Conservation (phyloP, 2,329 filamentous ascomycete species). For the Botryotinia calthae region DNA sequence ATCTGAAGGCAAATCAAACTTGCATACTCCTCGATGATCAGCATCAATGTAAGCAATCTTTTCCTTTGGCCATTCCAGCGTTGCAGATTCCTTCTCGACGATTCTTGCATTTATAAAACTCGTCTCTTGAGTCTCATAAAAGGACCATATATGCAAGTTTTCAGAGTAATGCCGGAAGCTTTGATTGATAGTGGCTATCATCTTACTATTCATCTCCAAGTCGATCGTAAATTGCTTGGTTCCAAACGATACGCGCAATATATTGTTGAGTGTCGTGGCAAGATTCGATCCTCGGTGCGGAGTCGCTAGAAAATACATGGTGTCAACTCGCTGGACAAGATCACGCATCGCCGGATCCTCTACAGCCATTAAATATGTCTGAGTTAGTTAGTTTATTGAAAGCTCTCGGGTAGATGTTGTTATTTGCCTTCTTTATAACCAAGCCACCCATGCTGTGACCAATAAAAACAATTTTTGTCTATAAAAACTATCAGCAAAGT, state of each 20-base stretch:
- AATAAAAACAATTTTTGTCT: conserved; percentile 24
- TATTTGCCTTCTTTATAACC: conserved; percentile 22
- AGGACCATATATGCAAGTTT: conserved; percentile 42
- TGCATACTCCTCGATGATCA: conserved; percentile 40
- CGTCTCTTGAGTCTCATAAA: conserved; percentile 33
- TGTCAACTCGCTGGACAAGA: conserved; percentile 28
- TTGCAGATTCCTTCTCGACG: conserved; percentile 35
- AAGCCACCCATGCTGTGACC: conserved; percentile 27
- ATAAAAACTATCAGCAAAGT: background rate
- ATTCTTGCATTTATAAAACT: conserved; percentile 26
- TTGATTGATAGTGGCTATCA: conserved; percentile 45
- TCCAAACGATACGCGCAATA: conserved; percentile 35
- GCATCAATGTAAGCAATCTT: conserved; percentile 30
- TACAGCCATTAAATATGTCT: background rate
- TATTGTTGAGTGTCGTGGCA: conserved; percentile 40
- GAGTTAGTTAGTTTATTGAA: background rate
- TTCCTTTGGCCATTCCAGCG: conserved; percentile 36
- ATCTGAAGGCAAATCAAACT: conserved; percentile 35
- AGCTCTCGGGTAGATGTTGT: background rate
- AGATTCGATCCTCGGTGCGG: conserved; percentile 45
- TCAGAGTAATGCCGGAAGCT: conserved; percentile 44
- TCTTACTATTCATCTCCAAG: conserved; percentile 40
- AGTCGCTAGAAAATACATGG: conserved; percentile 44
- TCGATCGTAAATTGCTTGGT: conserved; percentile 43
- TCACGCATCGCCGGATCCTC: background rate